Conservation (phyloP, 768 basidiomycete species). For the Fomitopsis pulvina region DNA sequence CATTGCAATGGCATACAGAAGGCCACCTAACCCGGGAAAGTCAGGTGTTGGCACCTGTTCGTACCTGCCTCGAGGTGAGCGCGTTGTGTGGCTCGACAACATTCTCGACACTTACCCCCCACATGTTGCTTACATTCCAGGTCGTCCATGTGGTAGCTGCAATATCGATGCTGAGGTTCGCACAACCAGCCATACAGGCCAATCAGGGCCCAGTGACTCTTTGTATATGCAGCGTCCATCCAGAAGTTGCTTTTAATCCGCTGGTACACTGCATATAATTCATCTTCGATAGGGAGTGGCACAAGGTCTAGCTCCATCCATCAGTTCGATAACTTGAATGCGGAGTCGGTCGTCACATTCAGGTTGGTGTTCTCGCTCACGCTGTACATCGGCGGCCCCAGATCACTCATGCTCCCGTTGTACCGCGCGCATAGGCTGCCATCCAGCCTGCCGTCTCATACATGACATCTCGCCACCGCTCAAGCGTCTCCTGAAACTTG, state of each 20-base stretch:
- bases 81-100: not conserved
- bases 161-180: slow-evolving; percentile 38
- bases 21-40: slow-evolving; percentile 48
- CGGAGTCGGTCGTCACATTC: slow-evolving; percentile 46
- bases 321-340: slow-evolving; percentile 58
- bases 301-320: slow-evolving; percentile 44
- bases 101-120: slow-evolving; percentile 35
- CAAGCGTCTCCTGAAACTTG: slow-evolving; percentile 29
- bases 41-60: slow-evolving; percentile 51
- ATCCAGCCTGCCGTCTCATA: slow-evolving; percentile 53
- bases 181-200: slow-evolving; percentile 51
- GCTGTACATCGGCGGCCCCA: slow-evolving; percentile 54
- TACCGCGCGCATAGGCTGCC: slow-evolving; percentile 48
- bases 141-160: slow-evolving; percentile 42
- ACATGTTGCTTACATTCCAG: slow-evolving; percentile 50
- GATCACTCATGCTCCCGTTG: slow-evolving; percentile 41
- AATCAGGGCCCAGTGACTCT: slow-evolving; percentile 51
- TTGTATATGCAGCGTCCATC: slow-evolving; percentile 43
- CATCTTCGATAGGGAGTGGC: slow-evolving; percentile 41
- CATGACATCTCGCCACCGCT: slow-evolving; percentile 48
- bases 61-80: slow-evolving; percentile 26
- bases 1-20: slow-evolving; percentile 49
- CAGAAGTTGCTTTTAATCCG: slow-evolving; percentile 47
- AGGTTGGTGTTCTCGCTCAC: slow-evolving; percentile 52
- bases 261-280: slow-evolving; percentile 49